Evolutionary conservation across 208 protist genomes (phyloP).

Genomic region (Trypanosoma lewisi): DNA sequence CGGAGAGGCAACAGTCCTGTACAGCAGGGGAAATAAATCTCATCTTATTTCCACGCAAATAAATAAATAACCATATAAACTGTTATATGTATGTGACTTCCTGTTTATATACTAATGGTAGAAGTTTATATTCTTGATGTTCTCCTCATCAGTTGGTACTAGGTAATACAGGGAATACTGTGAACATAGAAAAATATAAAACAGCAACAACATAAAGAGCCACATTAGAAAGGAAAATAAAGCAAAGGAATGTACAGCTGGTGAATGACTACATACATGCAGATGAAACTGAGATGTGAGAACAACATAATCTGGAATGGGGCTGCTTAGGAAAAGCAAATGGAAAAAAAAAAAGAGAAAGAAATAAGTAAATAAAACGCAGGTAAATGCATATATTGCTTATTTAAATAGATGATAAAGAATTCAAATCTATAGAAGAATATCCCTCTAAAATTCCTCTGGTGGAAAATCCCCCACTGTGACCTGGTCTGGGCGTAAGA

Average conservation of each 20-base stretch:
- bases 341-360: neutral
- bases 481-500: slow-evolving; percentile 87
- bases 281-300: too few species aligned
- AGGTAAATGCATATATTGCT: neutral
- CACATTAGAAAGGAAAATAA: neutral
- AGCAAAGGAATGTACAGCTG: too few species aligned
- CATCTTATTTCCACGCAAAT: neutral
- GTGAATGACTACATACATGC: neutral
- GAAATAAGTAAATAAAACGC: slow-evolving; percentile 15
- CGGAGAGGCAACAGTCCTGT: too few species aligned
- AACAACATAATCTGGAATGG: too few species aligned
- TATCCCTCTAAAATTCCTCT: slow-evolving; percentile 61
- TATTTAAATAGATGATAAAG: neutral
- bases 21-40: neutral
- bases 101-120: neutral
- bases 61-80: neutral
- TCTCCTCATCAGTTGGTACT: neutral
- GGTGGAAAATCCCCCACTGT: slow-evolving; percentile 88
- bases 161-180: neutral
- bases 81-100: neutral
- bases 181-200: neutral
- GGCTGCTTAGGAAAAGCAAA: neutral
- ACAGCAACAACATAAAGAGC: neutral
- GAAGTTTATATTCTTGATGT: neutral
- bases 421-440: neutral